Evolutionary conservation across 2,329 filamentous ascomycete genomes (phyloP).

Genomic region (Chrysoporthe deuterocubensis): DNA sequence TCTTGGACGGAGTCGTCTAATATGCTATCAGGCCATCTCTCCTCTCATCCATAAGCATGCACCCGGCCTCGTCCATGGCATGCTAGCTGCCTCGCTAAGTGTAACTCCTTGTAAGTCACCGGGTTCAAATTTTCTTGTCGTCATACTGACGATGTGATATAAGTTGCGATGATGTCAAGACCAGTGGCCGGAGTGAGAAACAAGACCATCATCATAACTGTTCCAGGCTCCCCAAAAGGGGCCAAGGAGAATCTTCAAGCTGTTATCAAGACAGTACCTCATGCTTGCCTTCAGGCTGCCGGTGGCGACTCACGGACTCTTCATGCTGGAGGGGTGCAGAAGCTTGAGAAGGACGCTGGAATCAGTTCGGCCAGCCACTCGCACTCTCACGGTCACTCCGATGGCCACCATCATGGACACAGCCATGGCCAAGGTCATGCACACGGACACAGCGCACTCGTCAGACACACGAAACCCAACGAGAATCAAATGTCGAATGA

Average conservation of each 20-base stretch:
- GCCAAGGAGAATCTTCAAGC: slow-evolving; percentile 92
- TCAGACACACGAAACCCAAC: slow-evolving; percentile 72
- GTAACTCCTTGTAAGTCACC: slow-evolving; percentile 82
- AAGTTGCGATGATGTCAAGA: slow-evolving; percentile 95
- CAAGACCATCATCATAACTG: slow-evolving; percentile 79
- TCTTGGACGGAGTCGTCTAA: slow-evolving; percentile 6
- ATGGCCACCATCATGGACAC: slow-evolving; percentile 59
- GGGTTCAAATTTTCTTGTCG: not conserved
- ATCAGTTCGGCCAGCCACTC: slow-evolving; percentile 44
- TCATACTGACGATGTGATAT: slow-evolving; percentile 31
- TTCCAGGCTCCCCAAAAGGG: slow-evolving; percentile 94
- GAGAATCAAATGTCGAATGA: slow-evolving; percentile 64
- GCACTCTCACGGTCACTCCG: slow-evolving; percentile 45
- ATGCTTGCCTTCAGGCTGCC: slow-evolving; percentile 89
- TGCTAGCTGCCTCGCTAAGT: slow-evolving; percentile 81
- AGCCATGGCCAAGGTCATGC: slow-evolving; percentile 58
- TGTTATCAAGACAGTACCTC: slow-evolving; percentile 85
- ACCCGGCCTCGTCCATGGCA: slow-evolving; percentile 89
- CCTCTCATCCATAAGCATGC: slow-evolving; percentile 83
- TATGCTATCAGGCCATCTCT: slow-evolving; percentile 66
- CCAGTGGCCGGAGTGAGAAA: slow-evolving; percentile 88
- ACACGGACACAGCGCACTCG: slow-evolving; percentile 67
- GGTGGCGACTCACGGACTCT: slow-evolving; percentile 80
- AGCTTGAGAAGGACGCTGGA: slow-evolving; percentile 82
- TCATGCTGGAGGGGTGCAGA: slow-evolving; percentile 80